phyloP scores from a whole-genome alignment of 495 filamentous ascomycete genomes.

The Xylaria telfairii region DNA sequence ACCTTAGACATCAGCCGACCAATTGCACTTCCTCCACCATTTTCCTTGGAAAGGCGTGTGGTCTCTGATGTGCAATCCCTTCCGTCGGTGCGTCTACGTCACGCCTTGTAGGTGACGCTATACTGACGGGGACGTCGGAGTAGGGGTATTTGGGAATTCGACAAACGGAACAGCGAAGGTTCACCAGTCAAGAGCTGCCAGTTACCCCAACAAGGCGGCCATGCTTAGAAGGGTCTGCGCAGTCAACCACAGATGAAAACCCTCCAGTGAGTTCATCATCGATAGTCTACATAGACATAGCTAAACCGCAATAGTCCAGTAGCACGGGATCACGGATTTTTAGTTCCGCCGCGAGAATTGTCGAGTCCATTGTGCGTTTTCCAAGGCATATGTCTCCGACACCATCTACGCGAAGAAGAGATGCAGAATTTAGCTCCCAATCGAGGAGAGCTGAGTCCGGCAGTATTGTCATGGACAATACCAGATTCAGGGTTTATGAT shows the following conservation, averaged over 20 bases:
- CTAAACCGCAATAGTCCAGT: constrained; percentile 25
- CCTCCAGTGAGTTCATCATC: constrained; percentile 28
- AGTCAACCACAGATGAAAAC: constrained; percentile 23
- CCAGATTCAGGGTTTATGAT: constrained; percentile 53
- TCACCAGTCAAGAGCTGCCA: constrained; percentile 27
- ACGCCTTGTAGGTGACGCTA: background rate
- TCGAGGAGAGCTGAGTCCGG: constrained; percentile 15
- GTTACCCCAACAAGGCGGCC: constrained; percentile 36
- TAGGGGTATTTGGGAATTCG: constrained; percentile 25
- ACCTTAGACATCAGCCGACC: constrained; percentile 33
- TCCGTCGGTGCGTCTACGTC: constrained; percentile 44
- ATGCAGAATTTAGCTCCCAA: constrained; percentile 22
- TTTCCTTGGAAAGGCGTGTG: constrained; percentile 51
- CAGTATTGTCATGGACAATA: constrained; percentile 23
- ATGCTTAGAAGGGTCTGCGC: constrained; percentile 25
- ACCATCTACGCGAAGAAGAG: constrained; percentile 17
- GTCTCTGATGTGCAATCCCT: constrained; percentile 58
- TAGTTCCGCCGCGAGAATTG: constrained; percentile 39
- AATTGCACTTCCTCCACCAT: constrained; percentile 47
- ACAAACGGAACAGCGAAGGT: constrained; percentile 8
- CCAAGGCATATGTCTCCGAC: constrained; percentile 34
- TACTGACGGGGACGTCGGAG: constrained; percentile 34
- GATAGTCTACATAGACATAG: background rate
- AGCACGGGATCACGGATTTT: constrained; percentile 33
- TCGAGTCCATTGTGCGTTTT: constrained; percentile 32